Conservation (phyloP, 768 basidiomycete genomes). For the Psilocybe cubensis region DNA sequence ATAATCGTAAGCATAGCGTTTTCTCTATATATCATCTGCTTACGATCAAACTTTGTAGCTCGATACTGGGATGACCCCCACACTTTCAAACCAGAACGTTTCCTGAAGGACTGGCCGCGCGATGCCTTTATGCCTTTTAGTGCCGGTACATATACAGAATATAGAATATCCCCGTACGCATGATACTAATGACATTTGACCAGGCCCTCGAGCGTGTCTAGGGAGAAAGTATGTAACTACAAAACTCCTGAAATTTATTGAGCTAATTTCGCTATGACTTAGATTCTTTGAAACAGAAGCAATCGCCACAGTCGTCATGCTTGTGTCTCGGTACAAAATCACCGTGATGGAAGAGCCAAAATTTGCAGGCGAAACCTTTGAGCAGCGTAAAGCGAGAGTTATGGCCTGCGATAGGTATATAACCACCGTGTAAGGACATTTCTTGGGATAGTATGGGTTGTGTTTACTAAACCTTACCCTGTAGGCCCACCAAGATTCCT, state of each 20-base stretch:
- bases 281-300: conserved; percentile 57
- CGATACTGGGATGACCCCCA: conserved; percentile 60
- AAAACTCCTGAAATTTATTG: background rate
- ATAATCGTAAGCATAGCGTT: conserved; percentile 46
- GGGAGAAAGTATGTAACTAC: conserved; percentile 21
- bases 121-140: conserved; percentile 62
- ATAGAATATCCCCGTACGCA: background rate
- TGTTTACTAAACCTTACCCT: too few species aligned
- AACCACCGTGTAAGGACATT: conserved; percentile 41
- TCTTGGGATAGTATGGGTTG: too few species aligned
- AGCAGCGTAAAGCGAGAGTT: conserved; percentile 46
- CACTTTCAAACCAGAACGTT: conserved; percentile 47
- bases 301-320: conserved; percentile 49
- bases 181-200: background rate
- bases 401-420: conserved; percentile 40
- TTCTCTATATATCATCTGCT: background rate
- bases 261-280: background rate
- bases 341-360: conserved; percentile 54
- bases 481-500: too few species aligned
- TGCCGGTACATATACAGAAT: conserved; percentile 30
- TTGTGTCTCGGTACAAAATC: conserved; percentile 24
- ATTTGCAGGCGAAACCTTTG: conserved; percentile 49
- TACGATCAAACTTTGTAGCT: conserved; percentile 32
- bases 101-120: conserved; percentile 52
- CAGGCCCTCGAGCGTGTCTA: conserved; percentile 27